Base-by-base conservation (phyloP, 257 asterid species). In the Solanum pimpinellifolium region DNA sequence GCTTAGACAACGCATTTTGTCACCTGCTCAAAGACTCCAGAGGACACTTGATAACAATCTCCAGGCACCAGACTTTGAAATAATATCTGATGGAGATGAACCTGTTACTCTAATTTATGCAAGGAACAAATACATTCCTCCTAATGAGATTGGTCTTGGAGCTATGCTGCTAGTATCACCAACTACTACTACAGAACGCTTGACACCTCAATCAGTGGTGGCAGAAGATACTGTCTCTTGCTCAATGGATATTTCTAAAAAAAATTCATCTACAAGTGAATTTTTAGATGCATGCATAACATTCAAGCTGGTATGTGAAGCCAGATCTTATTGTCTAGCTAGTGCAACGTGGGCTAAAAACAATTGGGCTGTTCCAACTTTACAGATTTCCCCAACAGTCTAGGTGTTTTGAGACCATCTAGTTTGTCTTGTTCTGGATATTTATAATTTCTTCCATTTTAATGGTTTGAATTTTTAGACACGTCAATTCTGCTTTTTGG, bases 131-230 rank as follows among this genome's bases (percentile, higher is more conserved):
- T 31, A 59, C 37, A 86, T 92, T 25, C 66, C 90, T 1, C 92
- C 89, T 1, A 93, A 92, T 52, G 95, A 93, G 89, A 87, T 92
- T 31, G 95, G 96, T 3, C 84, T 89, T 33, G 98, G 98, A 81
- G 93, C 92, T 23, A 75, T 84, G 87, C 73, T 44, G 70, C 86
- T 89, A 37, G 41, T 83, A 2, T 83, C 89, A 15, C 81, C 86
- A 23, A 20, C 86, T 76, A 41, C 42, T 16, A 25, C 86, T 14
- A 47, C 59, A 49, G 59, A 49, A 15, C 59, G 9, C 59, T 49
- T 0, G 59, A 49, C 21, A 3, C 59, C 59, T 49, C 20, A 0
- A 49, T 44, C 2, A 44, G 49, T 14, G 12, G 25, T 33, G 9
- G 31, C 2, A 66, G 60, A 87, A 39, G 47, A 49, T 29, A 23